Evolutionary conservation across 441 rosid genomes (phyloP).

Genomic region (Kokia cookei): DNA sequence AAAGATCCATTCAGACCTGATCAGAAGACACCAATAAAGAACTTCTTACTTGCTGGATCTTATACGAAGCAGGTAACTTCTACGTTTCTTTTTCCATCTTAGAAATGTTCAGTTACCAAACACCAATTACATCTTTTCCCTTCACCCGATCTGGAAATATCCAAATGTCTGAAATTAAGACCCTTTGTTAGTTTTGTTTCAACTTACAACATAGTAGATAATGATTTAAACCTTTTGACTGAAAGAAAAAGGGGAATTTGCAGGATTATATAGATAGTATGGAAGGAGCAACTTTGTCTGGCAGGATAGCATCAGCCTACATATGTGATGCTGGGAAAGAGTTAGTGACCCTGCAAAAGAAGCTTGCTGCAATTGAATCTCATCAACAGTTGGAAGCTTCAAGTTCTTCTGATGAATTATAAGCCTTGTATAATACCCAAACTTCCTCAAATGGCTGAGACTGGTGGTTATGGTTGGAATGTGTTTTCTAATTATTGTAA

Average conservation of each 20-base stretch:
- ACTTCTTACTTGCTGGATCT: constrained; percentile 93
- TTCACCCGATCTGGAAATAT: background rate
- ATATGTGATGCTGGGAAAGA: constrained; percentile 81
- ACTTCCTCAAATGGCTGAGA: background rate
- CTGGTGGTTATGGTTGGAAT: background rate
- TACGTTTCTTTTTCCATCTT: background rate
- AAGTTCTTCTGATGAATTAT: constrained; percentile 41
- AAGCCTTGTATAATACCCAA: constrained; percentile 44
- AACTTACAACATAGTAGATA: background rate
- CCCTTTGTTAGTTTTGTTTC: background rate
- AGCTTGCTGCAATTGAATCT: constrained; percentile 25
- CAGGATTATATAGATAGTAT: constrained; percentile 98
- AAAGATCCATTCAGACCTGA: constrained; percentile 96
- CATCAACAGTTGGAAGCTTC: background rate
- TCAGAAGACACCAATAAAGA: constrained; percentile 86
- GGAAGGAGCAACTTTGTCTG: constrained; percentile 96
- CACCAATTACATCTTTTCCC: background rate
- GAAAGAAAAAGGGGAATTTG: background rate
- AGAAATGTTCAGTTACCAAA: background rate
- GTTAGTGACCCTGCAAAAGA: constrained; percentile 55
- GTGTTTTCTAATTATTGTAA: background rate
- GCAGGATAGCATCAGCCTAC: constrained; percentile 85
- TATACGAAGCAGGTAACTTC: constrained; percentile 81
- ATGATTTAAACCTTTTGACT: background rate
- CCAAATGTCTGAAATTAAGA: background rate